A percentile compares a stretch with the other conserved stretches of the same genome.
Conservation (phyloP, 2,329 filamentous ascomycete species). For the Colletotrichum limetticola region DNA sequence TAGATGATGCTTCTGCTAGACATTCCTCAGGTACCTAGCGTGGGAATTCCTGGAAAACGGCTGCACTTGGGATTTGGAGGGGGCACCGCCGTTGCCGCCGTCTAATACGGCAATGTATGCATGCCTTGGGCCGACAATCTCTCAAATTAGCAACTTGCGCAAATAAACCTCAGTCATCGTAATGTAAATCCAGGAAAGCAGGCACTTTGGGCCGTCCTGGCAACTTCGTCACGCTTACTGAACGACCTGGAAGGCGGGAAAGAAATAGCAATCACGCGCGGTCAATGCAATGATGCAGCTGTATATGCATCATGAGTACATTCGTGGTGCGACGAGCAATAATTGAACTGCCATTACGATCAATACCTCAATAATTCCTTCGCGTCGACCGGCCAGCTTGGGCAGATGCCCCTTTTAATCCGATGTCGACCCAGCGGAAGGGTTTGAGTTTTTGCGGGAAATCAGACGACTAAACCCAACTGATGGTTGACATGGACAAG, state of each 20-base stretch:
- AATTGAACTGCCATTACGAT: no score
- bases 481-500: neutral
- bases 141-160: neutral
- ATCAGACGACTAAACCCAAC: constrained; percentile 1
- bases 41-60: neutral
- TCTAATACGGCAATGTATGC: neutral
- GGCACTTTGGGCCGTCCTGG: no score
- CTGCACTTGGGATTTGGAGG: neutral
- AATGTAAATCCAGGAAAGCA: neutral
- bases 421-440: constrained; percentile 6
- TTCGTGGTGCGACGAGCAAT: no score
- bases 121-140: neutral
- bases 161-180: neutral
- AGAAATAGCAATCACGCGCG: neutral
- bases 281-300: no score
- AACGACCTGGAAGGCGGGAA: neutral
- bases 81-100: constrained; percentile 1
- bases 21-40: neutral
- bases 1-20: neutral
- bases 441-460: neutral
- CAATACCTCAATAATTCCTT: neutral
- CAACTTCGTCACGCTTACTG: neutral
- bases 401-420: neutral
- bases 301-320: no score
- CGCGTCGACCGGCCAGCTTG: neutral